phyloP scores from a whole-genome alignment of 2,329 filamentous ascomycete genomes.

The Metarhizium rileyi region DNA sequence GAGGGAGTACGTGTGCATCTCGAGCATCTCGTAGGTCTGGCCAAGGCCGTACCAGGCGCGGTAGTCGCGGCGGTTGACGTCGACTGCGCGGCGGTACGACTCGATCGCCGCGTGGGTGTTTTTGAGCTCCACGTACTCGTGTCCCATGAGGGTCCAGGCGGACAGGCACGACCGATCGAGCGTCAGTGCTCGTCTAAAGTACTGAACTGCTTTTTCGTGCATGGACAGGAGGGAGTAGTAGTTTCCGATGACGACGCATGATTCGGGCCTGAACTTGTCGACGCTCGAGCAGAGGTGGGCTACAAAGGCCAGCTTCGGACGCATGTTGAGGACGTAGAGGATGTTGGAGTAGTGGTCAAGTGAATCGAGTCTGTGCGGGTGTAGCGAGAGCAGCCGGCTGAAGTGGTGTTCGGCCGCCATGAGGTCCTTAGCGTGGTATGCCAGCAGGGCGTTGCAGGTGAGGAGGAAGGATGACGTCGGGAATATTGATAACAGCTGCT shows the following conservation, averaged over 20 bases:
- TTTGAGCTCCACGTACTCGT: slow-evolving; percentile 97
- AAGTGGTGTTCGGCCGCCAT: slow-evolving; percentile 57
- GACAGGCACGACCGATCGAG: slow-evolving; percentile 85
- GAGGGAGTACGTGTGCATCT: slow-evolving; percentile 94
- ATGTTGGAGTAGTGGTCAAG: slow-evolving; percentile 97
- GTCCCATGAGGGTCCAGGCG: slow-evolving; percentile 97
- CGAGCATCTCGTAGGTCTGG: slow-evolving; percentile 93
- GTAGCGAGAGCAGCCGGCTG: slow-evolving; percentile 68
- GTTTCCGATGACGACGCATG: slow-evolving; percentile 93
- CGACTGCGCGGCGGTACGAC: slow-evolving; percentile 88
- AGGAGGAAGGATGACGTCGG: slow-evolving; percentile 81
- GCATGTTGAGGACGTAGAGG: slow-evolving; percentile 80
- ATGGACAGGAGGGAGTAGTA: slow-evolving; percentile 92
- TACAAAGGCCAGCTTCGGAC: slow-evolving; percentile 84
- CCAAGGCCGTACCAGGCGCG: slow-evolving; percentile 96
- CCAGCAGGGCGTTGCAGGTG: slow-evolving; percentile 77
- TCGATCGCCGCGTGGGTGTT: slow-evolving; percentile 98
- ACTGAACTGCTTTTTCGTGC: slow-evolving; percentile 96
- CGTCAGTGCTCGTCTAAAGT: slow-evolving; percentile 86
- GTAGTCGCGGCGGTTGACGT: slow-evolving; percentile 93
- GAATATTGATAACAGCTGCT: slow-evolving; percentile 74
- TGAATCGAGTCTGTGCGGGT: slow-evolving; percentile 69
- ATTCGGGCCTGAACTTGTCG: slow-evolving; percentile 94
- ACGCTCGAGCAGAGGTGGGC: slow-evolving; percentile 84
- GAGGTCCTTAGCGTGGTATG: slow-evolving; percentile 84